phyloP scores from a whole-genome alignment of 2,329 filamentous ascomycete species.

The Pestalotiopsis sp. region DNA sequence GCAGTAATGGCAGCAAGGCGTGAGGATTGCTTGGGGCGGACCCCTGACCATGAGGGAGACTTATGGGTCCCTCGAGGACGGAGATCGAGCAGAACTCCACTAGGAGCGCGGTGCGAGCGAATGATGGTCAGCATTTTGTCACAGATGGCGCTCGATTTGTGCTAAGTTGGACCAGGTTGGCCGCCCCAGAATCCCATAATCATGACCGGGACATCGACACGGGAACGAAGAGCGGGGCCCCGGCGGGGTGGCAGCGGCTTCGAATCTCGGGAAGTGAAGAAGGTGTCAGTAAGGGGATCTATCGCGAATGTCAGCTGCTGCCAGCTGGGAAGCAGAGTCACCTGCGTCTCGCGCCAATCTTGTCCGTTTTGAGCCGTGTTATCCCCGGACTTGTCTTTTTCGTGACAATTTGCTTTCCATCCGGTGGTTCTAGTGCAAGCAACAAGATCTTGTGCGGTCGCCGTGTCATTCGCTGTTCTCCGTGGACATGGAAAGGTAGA shows the following conservation, averaged over 20 bases:
- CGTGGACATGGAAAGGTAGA: too few relatives aligned
- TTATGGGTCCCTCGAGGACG: not conserved
- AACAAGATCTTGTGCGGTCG: too few relatives aligned
- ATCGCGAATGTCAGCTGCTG: not conserved
- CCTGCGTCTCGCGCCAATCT: not conserved
- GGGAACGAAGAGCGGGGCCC: constrained; percentile 12
- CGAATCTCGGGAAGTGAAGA: constrained; percentile 9
- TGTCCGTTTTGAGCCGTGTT: not conserved
- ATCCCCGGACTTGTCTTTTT: not conserved
- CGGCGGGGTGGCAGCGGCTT: constrained; percentile 8
- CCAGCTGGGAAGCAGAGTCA: not conserved
- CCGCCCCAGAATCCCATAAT: constrained; percentile 6
- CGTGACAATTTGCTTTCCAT: not conserved
- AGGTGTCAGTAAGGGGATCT: not conserved
- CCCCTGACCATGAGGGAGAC: not conserved
- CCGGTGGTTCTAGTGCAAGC: too few relatives aligned
- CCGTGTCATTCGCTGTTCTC: too few relatives aligned
- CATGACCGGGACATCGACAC: constrained; percentile 10
- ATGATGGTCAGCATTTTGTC: constrained; percentile 5
- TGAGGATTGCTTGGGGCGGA: not conserved
- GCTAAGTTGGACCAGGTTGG: constrained; percentile 1
- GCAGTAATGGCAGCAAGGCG: not conserved
- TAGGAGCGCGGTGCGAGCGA: not conserved
- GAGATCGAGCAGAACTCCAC: not conserved
- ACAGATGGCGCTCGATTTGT: not conserved